Conservation (phyloP, 495 filamentous ascomycete species). For the Trichoderma virens region DNA sequence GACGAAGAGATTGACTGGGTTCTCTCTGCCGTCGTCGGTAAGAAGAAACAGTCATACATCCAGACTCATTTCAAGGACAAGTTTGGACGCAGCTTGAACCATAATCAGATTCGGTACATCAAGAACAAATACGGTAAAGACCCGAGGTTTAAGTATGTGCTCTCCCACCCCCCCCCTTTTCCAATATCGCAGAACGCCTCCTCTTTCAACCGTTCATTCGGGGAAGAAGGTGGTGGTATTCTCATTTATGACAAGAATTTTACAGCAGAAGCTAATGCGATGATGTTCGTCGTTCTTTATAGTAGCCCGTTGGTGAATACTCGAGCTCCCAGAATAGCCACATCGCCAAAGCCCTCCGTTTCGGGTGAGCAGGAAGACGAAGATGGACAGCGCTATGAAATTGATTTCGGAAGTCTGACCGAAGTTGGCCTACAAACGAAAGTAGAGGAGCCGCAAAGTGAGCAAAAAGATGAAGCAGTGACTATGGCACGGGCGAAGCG, state of each 20-base stretch:
- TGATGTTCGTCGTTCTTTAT: not conserved
- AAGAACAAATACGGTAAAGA: slow-evolving; percentile 12
- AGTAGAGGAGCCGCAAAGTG: not conserved
- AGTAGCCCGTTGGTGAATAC: slow-evolving; percentile 2
- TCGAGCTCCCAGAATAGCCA: not conserved
- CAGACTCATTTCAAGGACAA: not conserved
- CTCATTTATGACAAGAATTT: not conserved
- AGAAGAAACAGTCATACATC: slow-evolving; percentile 2
- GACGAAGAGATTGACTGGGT: slow-evolving; percentile 15
- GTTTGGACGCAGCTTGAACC: slow-evolving; percentile 6
- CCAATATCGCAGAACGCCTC: not conserved
- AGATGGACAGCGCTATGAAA: not conserved
- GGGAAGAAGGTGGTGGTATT: not conserved
- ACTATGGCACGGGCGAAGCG: not conserved
- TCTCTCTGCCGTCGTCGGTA: slow-evolving; percentile 9
- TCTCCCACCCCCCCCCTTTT: not conserved
- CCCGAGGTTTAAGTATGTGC: slow-evolving; percentile 12
- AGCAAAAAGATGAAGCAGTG: not conserved
- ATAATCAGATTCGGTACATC: slow-evolving; percentile 13
- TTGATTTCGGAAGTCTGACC: not conserved
- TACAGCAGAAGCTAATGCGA: not conserved
- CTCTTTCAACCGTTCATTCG: not conserved
- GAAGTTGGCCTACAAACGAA: not conserved
- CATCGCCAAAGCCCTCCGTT: not conserved
- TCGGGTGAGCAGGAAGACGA: not conserved